These are phyloP conservation scores for Kwoniella dejecticola DNA, from an alignment of 768 basidiomycete species.

Conservation along the genomic window DNA sequence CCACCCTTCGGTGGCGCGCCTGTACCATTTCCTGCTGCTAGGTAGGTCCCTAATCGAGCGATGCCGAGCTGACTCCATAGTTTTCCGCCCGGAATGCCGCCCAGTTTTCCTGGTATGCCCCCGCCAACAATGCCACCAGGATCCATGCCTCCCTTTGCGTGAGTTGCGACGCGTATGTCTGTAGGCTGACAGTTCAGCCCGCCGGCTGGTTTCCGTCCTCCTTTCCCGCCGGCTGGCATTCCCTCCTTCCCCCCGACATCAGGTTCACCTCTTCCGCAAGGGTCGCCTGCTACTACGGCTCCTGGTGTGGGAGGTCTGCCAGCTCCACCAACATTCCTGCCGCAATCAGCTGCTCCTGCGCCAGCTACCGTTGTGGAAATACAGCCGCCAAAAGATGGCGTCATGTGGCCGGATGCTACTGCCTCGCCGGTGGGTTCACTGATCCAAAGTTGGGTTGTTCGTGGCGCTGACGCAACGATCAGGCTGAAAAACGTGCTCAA, in stretches of 20 bases:
- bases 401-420: slow-evolving; percentile 54
- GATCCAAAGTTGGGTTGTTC: neutral
- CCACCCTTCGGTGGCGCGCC: slow-evolving; percentile 56
- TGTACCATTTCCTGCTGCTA: slow-evolving; percentile 56
- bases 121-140: slow-evolving; percentile 24
- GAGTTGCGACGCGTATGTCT: neutral
- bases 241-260: slow-evolving; percentile 44
- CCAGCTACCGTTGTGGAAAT: slow-evolving; percentile 23
- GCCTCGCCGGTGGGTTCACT: slow-evolving; percentile 46
- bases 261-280: slow-evolving; percentile 16
- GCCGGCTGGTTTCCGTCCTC: slow-evolving; percentile 50
- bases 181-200: slow-evolving; percentile 23
- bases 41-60: slow-evolving; percentile 39
- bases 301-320: neutral
- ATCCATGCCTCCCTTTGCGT: slow-evolving; percentile 31
- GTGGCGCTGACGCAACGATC: neutral
- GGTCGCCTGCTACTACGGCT: slow-evolving; percentile 6
- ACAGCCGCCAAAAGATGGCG: slow-evolving; percentile 51
- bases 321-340: slow-evolving; percentile 5
- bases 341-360: slow-evolving; percentile 3
- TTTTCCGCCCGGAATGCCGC: slow-evolving; percentile 63
- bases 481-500: slow-evolving; percentile 54
- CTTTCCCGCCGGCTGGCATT: slow-evolving; percentile 39
- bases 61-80: slow-evolving; percentile 57
- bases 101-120: slow-evolving; percentile 29